Base-by-base conservation (phyloP, 805 yeast genomes). In the Diddensiella santjacobensis region DNA sequence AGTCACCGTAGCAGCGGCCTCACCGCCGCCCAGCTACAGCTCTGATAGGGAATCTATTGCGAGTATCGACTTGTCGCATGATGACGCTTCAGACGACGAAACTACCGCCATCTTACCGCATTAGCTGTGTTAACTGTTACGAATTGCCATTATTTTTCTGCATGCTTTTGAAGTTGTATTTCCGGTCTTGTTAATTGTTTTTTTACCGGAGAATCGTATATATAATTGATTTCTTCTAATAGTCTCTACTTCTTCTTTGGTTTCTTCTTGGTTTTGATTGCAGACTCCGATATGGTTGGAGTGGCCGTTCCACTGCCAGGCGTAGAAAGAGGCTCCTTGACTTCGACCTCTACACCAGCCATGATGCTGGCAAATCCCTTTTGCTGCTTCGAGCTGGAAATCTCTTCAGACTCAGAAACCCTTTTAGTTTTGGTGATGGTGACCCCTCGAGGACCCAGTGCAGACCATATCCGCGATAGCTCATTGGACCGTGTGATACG, bases 401-500 rank as follows among this genome's bases (percentile, higher is more conserved):
- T 22, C 13, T 31, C 22, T 3, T 41, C 22, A 13, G 20, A 19
- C n/a, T 10, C n/a, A 8, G 18, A 15, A 6, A 10, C 15, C 31
- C 11, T 51, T 13, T 43, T 45, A 10, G 38, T 24, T 36, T 47
- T 49, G 15, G 52, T 44, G 39, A 61, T 50, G 17, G 58, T 61
- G 18, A 66, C 62, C 4, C 58, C 55, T 22, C 61, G 57, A 4
- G 71, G 70, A 19, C 95, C 95, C 42, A 88, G 60, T 4, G 86
- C 84, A 42, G 86, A 77, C 62, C 86, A 68, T 19, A 88, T 61
- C 55, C 90, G 75, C 20, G 87, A 80, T 40, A 89, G 75, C 63
- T 88, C 95, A 62, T 87, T 87, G 42, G 74, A 67, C 55, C 83
- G 82, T 53, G 70, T 68, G 0, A 91, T 80, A 50, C 70, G 72